A percentile compares a stretch with the other conserved stretches of the same genome.
phyloP scores from a whole-genome alignment of 2,329 filamentous ascomycete species.

The Basipetospora chlamydospora region DNA sequence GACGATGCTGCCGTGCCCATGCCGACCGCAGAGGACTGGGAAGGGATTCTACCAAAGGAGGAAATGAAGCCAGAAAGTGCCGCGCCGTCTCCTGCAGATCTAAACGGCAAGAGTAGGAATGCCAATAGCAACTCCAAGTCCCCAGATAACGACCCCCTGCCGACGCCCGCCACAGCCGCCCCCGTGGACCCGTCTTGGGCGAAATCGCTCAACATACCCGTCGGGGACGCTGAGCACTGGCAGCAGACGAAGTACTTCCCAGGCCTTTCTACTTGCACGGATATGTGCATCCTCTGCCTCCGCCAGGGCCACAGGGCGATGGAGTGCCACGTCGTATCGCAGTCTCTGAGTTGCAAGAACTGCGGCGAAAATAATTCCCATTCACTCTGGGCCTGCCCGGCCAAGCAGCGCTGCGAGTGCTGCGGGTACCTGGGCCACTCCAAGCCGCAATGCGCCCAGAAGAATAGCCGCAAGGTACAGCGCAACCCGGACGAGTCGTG shows the following conservation, averaged over 20 bases:
- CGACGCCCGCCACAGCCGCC: too few species aligned
- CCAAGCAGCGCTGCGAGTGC: conserved; percentile 34
- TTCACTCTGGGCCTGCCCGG: conserved; percentile 38
- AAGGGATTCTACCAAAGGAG: background rate
- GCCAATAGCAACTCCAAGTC: background rate
- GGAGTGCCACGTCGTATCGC: conserved; percentile 26
- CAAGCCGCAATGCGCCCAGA: background rate
- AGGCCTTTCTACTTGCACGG: conserved; percentile 24
- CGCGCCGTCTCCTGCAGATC: too few species aligned
- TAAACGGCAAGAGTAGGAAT: too few species aligned
- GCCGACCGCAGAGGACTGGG: conserved; percentile 1
- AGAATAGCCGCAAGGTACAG: background rate
- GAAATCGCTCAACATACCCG: conserved; percentile 10
- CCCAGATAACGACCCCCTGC: too few species aligned
- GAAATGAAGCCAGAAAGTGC: too few species aligned
- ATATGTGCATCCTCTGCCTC: conserved; percentile 38
- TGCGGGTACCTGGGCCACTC: conserved; percentile 50
- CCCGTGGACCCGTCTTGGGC: too few species aligned
- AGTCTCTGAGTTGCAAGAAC: conserved; percentile 25
- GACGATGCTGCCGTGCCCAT: too few species aligned
- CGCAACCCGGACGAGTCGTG: conserved; percentile 29
- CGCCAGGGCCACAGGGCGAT: conserved; percentile 28
- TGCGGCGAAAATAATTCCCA: conserved; percentile 29
- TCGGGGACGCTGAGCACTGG: conserved; percentile 18
- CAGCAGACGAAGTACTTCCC: conserved; percentile 38